Evolutionary conservation across 2,329 filamentous ascomycete genomes (phyloP).

Genomic region (Cryphonectria japonica): DNA sequence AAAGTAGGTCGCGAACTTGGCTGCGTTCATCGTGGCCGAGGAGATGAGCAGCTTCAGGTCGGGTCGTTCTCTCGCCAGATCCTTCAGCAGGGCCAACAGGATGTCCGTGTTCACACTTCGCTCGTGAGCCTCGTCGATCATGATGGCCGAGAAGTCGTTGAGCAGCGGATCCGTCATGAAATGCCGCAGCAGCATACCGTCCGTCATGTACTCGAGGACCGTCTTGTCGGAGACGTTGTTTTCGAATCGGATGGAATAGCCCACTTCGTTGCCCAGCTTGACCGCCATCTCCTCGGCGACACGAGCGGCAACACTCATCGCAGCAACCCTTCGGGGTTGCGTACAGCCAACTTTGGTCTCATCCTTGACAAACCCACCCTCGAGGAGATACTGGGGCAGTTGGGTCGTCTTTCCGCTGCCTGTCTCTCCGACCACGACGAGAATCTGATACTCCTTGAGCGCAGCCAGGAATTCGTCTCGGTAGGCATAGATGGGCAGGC

Average conservation of each 20-base stretch:
- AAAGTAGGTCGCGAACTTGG: constrained; percentile 91
- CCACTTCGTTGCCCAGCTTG: constrained; percentile 88
- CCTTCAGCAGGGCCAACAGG: constrained; percentile 83
- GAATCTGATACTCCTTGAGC: constrained; percentile 79
- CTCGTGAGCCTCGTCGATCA: constrained; percentile 98
- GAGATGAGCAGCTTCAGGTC: constrained; percentile 92
- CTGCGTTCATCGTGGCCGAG: constrained; percentile 91
- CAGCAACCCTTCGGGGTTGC: constrained; percentile 91
- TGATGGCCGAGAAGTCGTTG: constrained; percentile 80
- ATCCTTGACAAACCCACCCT: constrained; percentile 84
- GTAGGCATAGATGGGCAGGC: constrained; percentile 86
- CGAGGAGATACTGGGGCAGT: constrained; percentile 88
- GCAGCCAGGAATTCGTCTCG: constrained; percentile 85
- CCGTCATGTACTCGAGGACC: constrained; percentile 93
- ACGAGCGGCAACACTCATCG: constrained; percentile 96
- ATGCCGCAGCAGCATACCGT: constrained; percentile 90
- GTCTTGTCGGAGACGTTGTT: constrained; percentile 91
- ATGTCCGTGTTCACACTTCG: constrained; percentile 91
- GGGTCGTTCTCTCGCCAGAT: constrained; percentile 78
- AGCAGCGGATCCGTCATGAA: constrained; percentile 88
- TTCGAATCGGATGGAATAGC: constrained; percentile 94
- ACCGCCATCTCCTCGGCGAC: constrained; percentile 93
- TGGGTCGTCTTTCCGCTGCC: constrained; percentile 97
- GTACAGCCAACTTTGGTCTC: constrained; percentile 90
- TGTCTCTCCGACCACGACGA: constrained; percentile 94